A percentile compares a stretch with the other conserved stretches of the same genome.
Evolutionary conservation across 1,284 basidiomycete species (phyloP).

Genomic region (Tilletia caries): DNA sequence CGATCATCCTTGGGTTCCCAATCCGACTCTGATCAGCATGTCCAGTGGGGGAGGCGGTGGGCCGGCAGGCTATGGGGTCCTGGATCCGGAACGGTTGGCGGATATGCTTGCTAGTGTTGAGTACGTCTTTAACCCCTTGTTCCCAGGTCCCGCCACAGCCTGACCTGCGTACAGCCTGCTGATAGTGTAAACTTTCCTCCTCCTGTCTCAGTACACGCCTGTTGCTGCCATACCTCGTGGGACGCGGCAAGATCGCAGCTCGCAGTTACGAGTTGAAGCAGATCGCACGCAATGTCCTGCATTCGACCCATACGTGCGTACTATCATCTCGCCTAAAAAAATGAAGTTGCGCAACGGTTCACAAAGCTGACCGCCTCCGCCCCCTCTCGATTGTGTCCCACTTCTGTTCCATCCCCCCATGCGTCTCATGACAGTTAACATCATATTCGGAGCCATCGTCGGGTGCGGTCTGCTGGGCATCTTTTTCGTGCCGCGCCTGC

Average conservation of each 20-base stretch:
- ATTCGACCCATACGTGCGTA: not conserved
- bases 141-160: too few relatives aligned
- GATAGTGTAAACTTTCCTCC: too few relatives aligned
- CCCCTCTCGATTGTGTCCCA: too few relatives aligned
- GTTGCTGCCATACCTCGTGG: not conserved
- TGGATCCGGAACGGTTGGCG: slow-evolving; percentile 1
- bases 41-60: not conserved
- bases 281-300: not conserved
- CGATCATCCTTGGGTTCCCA: not conserved
- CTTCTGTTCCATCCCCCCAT: too few relatives aligned
- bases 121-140: not conserved
- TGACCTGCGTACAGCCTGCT: too few relatives aligned
- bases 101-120: not conserved
- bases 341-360: too few relatives aligned
- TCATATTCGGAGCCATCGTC: not conserved
- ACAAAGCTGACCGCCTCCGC: too few relatives aligned
- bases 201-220: not conserved
- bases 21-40: not conserved
- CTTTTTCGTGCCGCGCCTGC: slow-evolving; percentile 2
- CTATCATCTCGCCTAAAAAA: too few relatives aligned
- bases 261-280: not conserved
- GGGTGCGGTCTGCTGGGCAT: not conserved
- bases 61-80: not conserved
- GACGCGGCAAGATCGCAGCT: not conserved
- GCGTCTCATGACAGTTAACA: not conserved